Conservation (phyloP, 768 basidiomycete species). For the Pleurotus giganteus region DNA sequence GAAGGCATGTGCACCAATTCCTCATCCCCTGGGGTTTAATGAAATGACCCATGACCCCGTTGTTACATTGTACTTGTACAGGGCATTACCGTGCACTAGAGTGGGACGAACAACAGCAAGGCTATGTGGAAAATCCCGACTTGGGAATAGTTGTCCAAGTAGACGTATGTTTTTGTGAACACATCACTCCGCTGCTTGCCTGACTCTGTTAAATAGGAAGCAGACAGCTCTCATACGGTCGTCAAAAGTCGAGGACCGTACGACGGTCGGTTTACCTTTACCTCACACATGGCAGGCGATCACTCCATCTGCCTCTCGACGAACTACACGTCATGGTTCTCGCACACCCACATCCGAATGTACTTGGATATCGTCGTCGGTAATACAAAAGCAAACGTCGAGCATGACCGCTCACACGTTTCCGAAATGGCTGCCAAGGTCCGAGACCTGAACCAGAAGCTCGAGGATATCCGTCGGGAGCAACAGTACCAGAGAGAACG, state of each 20-base stretch:
- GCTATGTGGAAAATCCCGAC: slow-evolving; percentile 67
- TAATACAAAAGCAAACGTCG: slow-evolving; percentile 78
- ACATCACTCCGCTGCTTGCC: not conserved
- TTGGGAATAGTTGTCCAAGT: slow-evolving; percentile 92
- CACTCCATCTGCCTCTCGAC: slow-evolving; percentile 96
- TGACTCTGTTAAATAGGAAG: slow-evolving; percentile 57
- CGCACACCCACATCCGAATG: slow-evolving; percentile 84
- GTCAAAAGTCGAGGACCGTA: slow-evolving; percentile 89
- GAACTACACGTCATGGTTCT: slow-evolving; percentile 89
- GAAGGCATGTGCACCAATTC: slow-evolving; percentile 58
- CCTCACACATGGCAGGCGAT: slow-evolving; percentile 95
- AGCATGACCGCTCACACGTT: slow-evolving; percentile 84
- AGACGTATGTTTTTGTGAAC: slow-evolving; percentile 52
- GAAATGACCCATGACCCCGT: not conserved
- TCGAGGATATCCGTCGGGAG: slow-evolving; percentile 90
- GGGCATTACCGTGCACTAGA: slow-evolving; percentile 93
- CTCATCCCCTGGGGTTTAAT: not conserved
- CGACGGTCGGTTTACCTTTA: slow-evolving; percentile 95
- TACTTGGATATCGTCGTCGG: slow-evolving; percentile 95
- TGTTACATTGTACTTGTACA: slow-evolving; percentile 27
- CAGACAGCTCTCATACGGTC: slow-evolving; percentile 75
- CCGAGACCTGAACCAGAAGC: slow-evolving; percentile 89
- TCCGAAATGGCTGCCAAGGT: slow-evolving; percentile 80
- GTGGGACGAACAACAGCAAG: slow-evolving; percentile 74
- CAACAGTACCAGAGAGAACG: slow-evolving; percentile 98